Percentiles rank a stretch among this genome's conserved stretches.
These are phyloP conservation scores for Fistulifera solaris DNA, from an alignment of 108 stramenopile species.

Conservation along the genomic window DNA sequence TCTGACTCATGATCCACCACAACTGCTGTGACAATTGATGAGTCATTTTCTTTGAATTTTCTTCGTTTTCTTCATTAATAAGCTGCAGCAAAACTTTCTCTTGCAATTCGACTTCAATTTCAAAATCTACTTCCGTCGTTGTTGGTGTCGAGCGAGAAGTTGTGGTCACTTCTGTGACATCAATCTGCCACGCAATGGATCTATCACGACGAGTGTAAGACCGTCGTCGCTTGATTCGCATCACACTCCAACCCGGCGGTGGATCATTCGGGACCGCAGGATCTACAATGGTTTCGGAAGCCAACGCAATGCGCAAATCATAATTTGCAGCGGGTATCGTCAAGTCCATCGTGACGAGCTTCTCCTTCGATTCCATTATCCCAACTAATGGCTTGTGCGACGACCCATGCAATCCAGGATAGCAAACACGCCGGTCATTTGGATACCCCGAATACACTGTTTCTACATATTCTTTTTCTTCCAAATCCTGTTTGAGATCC, in stretches of 20 bases:
- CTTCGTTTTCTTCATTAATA: constrained; percentile 40
- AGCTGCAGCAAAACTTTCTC: constrained; percentile 43
- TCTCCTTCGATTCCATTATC: constrained; percentile 73
- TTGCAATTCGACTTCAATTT: constrained; percentile 78
- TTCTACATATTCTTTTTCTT: constrained; percentile 54
- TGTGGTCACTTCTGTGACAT: constrained; percentile 77
- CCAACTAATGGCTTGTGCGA: constrained; percentile 21
- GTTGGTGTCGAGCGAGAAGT: constrained; percentile 26
- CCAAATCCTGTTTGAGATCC: constrained; percentile 48
- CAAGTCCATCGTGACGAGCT: constrained; percentile 48
- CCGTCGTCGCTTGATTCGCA: constrained; percentile 72
- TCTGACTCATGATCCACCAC: constrained; percentile 68
- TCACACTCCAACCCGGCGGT: constrained; percentile 43
- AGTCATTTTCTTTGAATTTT: constrained; percentile 29
- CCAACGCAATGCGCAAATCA: constrained; percentile 59
- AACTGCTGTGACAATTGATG: constrained; percentile 49
- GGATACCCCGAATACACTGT: constrained; percentile 70
- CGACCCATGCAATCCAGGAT: constrained; percentile 38
- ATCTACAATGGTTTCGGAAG: constrained; percentile 56
- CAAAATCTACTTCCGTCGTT: constrained; percentile 39
- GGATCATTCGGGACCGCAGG: constrained; percentile 26
- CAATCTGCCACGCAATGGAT: constrained; percentile 81
- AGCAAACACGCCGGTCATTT: constrained; percentile 44
- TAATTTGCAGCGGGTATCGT: constrained; percentile 69
- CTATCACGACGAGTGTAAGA: constrained; percentile 60